Base-by-base conservation (phyloP, 352 stramenopile species). In the Phytopythium ostracodes region DNA sequence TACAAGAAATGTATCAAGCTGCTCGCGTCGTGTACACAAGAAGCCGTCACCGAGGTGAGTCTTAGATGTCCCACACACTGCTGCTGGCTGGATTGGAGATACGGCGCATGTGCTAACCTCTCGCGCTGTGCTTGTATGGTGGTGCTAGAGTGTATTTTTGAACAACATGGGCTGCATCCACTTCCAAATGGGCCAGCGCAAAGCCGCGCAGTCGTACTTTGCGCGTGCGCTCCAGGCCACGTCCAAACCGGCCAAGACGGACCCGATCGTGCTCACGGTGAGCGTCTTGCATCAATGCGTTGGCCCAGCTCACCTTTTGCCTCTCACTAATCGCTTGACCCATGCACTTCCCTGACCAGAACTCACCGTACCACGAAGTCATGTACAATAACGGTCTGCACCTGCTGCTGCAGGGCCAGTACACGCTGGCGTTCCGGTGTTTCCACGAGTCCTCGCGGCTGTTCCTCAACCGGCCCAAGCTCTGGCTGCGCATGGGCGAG, bases 1-100 rank as follows among this genome's bases (percentile, higher is more conserved):
- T 96, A 97, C 77, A 96, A 96, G 73, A 97, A 97, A 76, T 95
- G 85, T 63, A 92, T 97, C 72, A 97, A 97, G 80, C 77, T 97
- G 61, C 72, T 97, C 58, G 89, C 88, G 53, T 96, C 88, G 43
- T 96, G 87, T 77, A 89, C 87, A 75, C 80, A 91, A 67, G 71
- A 87, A 54, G 81, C 87, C 15, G 83, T 96, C 27, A 88, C 87
- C 56, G 87, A 94, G 72, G 81, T 91, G 68, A 56, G 71, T 57
- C 4, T n/a, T n/a, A n/a, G n/a, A n/a, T n/a, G n/a, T n/a, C n/a
- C n/a, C n/a, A n/a, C n/a, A n/a, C n/a, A n/a, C n/a, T n/a, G n/a
- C n/a, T n/a, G n/a, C n/a, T n/a, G n/a, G n/a, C n/a, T n/a, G n/a
- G n/a, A n/a, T n/a, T n/a, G n/a, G n/a, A n/a, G n/a, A n/a, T n/a